Evolutionary conservation across 2,329 filamentous ascomycete genomes (phyloP), one percentile per base, ranked within the genome.

Genomic region (Fusarium musae): DNA sequence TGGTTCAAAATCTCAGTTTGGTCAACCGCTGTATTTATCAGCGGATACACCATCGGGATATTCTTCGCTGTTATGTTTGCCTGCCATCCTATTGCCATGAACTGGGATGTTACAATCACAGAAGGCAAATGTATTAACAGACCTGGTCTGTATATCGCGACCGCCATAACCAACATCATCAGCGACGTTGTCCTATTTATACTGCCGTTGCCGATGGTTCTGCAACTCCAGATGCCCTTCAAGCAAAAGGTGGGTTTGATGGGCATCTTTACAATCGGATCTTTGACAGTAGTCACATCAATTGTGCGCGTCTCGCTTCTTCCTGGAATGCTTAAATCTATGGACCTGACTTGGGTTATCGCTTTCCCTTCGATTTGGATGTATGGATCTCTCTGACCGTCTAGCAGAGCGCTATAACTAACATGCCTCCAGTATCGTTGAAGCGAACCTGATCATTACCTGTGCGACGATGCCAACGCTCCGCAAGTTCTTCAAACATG

Each of bases 91-190:
- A 67, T 84, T 16, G 54, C 65, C 2, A 73, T 63, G 69, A 68
- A 72, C 9, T 85, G 79, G 77, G 78, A 83, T 32, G 47, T 79
- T 1, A 71, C 63, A 6, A 72, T 80, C 10, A 69, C 65, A 44
- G 78, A 49, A 67, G 85, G 69, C 66, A 77, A 52, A n/a, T 88
- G 86, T 63, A 79, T 88, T 46, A 79, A 85, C 52, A 81, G 83
- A 28, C 81, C 85, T n/a, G 78, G 82, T 3, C 82, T 88, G 32
- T 87, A 87, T 74, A 83, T 88, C 37, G 81, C 83, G 40, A 87
- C 86, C 19, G 85, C 85, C 0, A 83, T 81, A 6, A 78, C 85
- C 23, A 87, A 87, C 65, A 85, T 87, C 50, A 61, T 83, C 21
- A 85, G 85, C 12, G 85, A 88, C 70, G 57, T 88, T 9, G 71